Base-by-base conservation (phyloP, 352 stramenopile species). In the Lagenidium sp. region DNA sequence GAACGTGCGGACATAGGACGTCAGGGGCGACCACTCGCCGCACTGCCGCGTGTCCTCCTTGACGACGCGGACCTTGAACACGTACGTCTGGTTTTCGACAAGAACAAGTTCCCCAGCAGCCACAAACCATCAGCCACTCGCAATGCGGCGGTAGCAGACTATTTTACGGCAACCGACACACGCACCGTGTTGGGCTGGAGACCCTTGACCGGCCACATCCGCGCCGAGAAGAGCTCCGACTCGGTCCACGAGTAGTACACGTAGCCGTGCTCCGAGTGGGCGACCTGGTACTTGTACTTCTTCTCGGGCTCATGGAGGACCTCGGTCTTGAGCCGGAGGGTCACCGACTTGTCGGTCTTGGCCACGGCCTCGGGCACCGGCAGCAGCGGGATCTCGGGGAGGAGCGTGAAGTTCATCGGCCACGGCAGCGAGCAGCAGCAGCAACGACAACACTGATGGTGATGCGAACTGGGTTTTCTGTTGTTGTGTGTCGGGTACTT, bases 161-260 rank as follows among this genome's bases (percentile, higher is more conserved):
- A 40, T 31, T 6, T 4, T 6, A 37, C 20, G 34, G 7, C 26
- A 12, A 42, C 21, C 16, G 15, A 31, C 5, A 11, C 24, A 32
- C 62, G 47, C 38, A 87, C 77, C 46, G 68, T 87, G 50, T 89
- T 90, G 39, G 78, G 64, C 29, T 30, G 45, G 6, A 93, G 60
- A 1, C 76, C 73, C 49, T 88, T 89, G 22, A 93, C 65, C 8
- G 78, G 70, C 37, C 65, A 78, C 56, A 82, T 80, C 20, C 59
- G 59, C 26, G 51, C 57, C 12, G 55, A 25, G 41, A 86, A 83
- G 6, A 75, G 30, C 41, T 77, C 73, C 37, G 79, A 88, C 32
- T 93, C 73, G 42, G 48, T 62, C 80, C 80, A 93, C 44, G 75
- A 90, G 67, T 93, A 93, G 50, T 90, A 93, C 20, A 93, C 77